Base-by-base conservation (phyloP, 345 rosid species). In the Eucalyptus lansdowneana region DNA sequence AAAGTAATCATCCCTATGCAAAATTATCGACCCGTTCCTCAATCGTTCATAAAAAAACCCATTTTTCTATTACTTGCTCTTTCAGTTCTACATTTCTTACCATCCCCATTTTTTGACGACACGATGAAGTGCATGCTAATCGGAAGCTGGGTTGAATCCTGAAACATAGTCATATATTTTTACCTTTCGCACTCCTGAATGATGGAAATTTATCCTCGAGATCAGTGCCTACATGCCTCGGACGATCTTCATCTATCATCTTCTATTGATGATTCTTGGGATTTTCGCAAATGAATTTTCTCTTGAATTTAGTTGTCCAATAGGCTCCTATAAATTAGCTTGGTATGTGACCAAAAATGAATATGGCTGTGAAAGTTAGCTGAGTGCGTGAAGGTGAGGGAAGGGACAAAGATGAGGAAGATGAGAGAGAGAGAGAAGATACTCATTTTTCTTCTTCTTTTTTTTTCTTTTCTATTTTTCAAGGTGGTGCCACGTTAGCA, bases 91-190 rank as follows among this genome's bases (percentile, higher is more conserved):
- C 3, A n/a, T n/a, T n/a, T 62, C 40, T 65, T 3, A 0, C 21
- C 21, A 8, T n/a, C 76, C 76, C 21, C 17, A 7, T 29, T 7
- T n/a, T 65, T 65, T n/a, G 6, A n/a, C 0, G 0, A 2, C 21
- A 8, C 0, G 1, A 7, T 65, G 37, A n/a, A 14, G 37, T 65
- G 19, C 34, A 29, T 29, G 19, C 19, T 13, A 29, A 29, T n/a
- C 3, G 0, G 19, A 65, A n/a, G 2, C 0, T 4, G 1, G 5
- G 5, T 65, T 14, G 21, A 65, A 4, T 65, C 21, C 0, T 0
- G 2, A n/a, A 65, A 14, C 21, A n/a, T 65, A 14, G 2, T 15
- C 11, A 10, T 17, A 1, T 65, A 65, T 65, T 7, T 65, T n/a
- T 4, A n/a, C 11, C 37, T n/a, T 14, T 7, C 9, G 0, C 5